These are phyloP conservation scores for Andrographis paniculata DNA, from an alignment of 305 asterid genomes.

Conservation along the genomic window DNA sequence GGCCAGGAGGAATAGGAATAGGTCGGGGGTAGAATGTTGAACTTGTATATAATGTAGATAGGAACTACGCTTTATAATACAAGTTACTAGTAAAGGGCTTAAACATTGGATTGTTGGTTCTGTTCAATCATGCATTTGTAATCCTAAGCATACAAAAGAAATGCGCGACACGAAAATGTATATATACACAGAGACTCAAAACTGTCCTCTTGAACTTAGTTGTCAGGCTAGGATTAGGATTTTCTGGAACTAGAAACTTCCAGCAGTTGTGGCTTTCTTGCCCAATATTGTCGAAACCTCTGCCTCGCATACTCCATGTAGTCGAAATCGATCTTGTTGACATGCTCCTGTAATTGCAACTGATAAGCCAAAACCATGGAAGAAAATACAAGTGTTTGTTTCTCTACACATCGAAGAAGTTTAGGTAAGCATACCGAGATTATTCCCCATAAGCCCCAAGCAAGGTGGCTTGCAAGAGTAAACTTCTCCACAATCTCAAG, in stretches of 20 bases:
- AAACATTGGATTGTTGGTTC: too few relatives aligned
- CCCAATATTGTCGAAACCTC: slow-evolving; percentile 47
- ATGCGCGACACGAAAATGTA: too few relatives aligned
- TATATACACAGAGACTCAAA: too few relatives aligned
- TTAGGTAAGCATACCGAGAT: slow-evolving; percentile 47
- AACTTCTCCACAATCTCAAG: slow-evolving; percentile 53
- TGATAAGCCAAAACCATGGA: neutral
- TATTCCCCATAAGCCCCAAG: slow-evolving; percentile 80
- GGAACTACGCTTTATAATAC: too few relatives aligned
- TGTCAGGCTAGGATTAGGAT: neutral
- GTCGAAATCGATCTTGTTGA: slow-evolving; percentile 53
- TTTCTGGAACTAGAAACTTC: too few relatives aligned
- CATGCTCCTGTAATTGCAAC: slow-evolving; percentile 38
- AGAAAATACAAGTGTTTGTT: neutral
- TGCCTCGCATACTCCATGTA: slow-evolving; percentile 51
- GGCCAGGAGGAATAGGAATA: too few relatives aligned
- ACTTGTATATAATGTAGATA: too few relatives aligned
- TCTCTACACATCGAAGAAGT: slow-evolving; percentile 5
- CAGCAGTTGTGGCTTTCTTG: slow-evolving; percentile 28
- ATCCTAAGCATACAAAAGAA: too few relatives aligned
- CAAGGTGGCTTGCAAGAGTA: slow-evolving; percentile 61
- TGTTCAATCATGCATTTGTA: too few relatives aligned
- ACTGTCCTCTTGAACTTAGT: too few relatives aligned
- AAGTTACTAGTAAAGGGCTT: too few relatives aligned
- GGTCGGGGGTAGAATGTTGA: too few relatives aligned